A percentile compares a stretch with the other conserved stretches of the same genome.
Conservation (phyloP, 345 rosid species). For the Raphanus raphanistrum region DNA sequence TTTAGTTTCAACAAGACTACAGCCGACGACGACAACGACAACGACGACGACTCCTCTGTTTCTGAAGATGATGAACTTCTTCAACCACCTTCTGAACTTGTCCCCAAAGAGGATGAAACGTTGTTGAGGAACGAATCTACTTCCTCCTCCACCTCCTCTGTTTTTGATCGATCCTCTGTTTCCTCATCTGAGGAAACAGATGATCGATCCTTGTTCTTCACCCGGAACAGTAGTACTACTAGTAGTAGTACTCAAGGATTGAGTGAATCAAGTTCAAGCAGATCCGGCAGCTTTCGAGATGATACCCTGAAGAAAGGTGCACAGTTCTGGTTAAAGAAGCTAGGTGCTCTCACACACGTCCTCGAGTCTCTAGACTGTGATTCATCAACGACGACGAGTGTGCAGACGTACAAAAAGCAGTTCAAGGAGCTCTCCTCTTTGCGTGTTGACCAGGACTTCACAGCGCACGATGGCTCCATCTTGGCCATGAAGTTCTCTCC, state of each 20-base stretch:
- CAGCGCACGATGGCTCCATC: slow-evolving; percentile 72
- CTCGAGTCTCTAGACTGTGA: slow-evolving; percentile 41
- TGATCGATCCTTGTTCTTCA: slow-evolving; percentile 1
- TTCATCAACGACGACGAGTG: slow-evolving; percentile 26
- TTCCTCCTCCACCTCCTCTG: slow-evolving; percentile 43
- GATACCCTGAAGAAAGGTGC: slow-evolving; percentile 28
- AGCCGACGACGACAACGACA: background rate
- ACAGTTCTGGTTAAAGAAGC: slow-evolving; percentile 46
- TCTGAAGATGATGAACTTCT: background rate
- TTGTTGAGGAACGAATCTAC: slow-evolving; percentile 42
- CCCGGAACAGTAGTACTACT: slow-evolving; percentile 21
- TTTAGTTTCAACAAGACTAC: slow-evolving; percentile 29
- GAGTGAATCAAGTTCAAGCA: slow-evolving; percentile 26
- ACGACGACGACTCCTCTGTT: background rate
- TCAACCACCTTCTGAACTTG: background rate
- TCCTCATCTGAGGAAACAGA: slow-evolving; percentile 24
- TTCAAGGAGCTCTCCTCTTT: slow-evolving; percentile 65
- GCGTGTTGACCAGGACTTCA: slow-evolving; percentile 61
- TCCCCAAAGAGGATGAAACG: slow-evolving; percentile 33
- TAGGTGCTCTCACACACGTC: slow-evolving; percentile 42
- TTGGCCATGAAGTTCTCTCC: slow-evolving; percentile 71
- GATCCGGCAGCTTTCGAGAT: slow-evolving; percentile 29
- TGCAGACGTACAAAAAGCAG: slow-evolving; percentile 49
- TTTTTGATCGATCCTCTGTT: slow-evolving; percentile 33
- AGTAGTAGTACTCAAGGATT: slow-evolving; percentile 5